Base-by-base conservation (phyloP, 1,284 basidiomycete species). In the Athelia sp. region DNA sequence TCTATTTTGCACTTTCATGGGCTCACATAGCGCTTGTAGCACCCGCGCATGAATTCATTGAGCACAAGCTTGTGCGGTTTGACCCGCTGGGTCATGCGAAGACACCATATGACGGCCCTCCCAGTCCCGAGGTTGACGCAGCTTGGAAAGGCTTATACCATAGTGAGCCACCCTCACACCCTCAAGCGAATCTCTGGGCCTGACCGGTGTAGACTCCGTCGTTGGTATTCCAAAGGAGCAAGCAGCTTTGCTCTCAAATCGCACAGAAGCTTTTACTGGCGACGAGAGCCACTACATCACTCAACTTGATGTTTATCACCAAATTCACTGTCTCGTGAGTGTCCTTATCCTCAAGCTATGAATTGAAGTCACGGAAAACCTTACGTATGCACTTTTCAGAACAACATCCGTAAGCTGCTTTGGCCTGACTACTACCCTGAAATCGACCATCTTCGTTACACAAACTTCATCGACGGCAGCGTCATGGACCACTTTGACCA, bases 251-350 rank as follows among this genome's bases (percentile, higher is more conserved):
- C 47, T 60, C 13, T 19, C 54, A 18, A 60, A 60, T 43, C 56
- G 51, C 43, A 58, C 58, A 0, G 58, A 58, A 46, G 57, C 58
- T 40, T 54, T 60, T n/a, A 51, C 58, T 10, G 58, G 55, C 17
- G 52, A 58, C 43, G 50, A 53, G 23, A 48, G 60, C 58, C 42
- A 59, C 60, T 54, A 56, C 58, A 13, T 58, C 58, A 19, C 23
- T 18, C 36, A 17, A 17, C 17, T 24, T 22, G 23, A 22, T 17
- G n/a, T 36, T 45, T 46, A 24, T 47, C 42, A 19, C 26, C 32
- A 18, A 52, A 43, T 29, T 4, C 26, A 29, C 26, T 29, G 26
- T 29, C 26, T 29, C 6, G 26, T 29, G 26, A 29, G 26, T 29
- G 4, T 29, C 26, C 26, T 29, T 29, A 47, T 43, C 9, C 23